phyloP scores from a whole-genome alignment of 441 rosid species.

The Eruca vesicaria region DNA sequence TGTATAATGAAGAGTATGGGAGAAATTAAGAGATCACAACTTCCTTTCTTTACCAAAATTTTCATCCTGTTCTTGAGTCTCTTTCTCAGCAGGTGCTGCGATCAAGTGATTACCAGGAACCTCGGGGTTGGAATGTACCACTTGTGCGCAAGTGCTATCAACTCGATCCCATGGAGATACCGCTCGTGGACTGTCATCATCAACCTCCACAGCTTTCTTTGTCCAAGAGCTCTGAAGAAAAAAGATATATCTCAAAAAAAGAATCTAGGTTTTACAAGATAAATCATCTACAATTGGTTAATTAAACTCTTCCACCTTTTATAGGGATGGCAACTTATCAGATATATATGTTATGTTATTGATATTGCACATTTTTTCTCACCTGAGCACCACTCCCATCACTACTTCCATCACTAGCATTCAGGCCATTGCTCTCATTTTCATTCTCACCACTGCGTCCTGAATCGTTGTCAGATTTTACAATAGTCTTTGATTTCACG shows the following conservation, averaged over 20 bases:
- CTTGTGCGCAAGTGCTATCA: conserved; percentile 74
- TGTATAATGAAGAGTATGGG: not conserved
- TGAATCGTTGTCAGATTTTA: conserved; percentile 46
- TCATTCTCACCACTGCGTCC: conserved; percentile 50
- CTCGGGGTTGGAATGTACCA: conserved; percentile 52
- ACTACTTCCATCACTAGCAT: conserved; percentile 54
- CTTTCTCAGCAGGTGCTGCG: conserved; percentile 32
- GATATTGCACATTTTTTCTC: conserved; percentile 19
- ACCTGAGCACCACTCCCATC: conserved; percentile 73
- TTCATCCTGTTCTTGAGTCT: conserved; percentile 40
- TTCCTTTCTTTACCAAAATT: conserved; percentile 39
- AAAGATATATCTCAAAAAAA: not conserved
- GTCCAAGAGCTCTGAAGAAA: conserved; percentile 73
- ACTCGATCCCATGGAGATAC: conserved; percentile 48
- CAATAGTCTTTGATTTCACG: conserved; percentile 42
- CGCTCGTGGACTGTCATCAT: conserved; percentile 53
- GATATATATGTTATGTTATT: not conserved
- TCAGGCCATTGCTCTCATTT: conserved; percentile 41
- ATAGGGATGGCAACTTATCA: not conserved
- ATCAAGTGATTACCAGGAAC: conserved; percentile 40
- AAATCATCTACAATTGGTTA: not conserved
- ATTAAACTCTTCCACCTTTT: conserved; percentile 21
- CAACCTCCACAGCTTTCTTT: conserved; percentile 51
- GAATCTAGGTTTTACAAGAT: not conserved
- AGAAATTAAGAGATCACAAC: conserved; percentile 10